phyloP scores from a whole-genome alignment of 768 basidiomycete species.

The Boletus vinaceobasis region DNA sequence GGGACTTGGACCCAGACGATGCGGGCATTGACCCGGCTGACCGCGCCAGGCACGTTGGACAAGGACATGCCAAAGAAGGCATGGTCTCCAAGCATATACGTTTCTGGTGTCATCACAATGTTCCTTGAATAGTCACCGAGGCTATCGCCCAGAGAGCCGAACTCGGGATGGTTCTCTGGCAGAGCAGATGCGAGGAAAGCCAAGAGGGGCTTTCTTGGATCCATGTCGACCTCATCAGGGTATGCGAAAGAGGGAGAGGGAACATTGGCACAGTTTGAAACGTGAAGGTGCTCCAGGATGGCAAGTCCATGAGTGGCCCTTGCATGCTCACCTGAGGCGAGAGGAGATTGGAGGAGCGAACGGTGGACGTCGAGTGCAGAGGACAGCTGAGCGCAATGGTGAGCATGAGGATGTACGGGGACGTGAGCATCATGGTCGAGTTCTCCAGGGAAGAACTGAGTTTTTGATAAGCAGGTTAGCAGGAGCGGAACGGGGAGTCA shows the following conservation, averaged over 20 bases:
- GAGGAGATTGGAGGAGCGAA: slow-evolving; percentile 26
- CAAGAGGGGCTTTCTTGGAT: slow-evolving; percentile 57
- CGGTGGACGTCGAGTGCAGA: slow-evolving; percentile 31
- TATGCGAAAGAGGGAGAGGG: slow-evolving; percentile 14
- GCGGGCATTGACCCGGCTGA: slow-evolving; percentile 76
- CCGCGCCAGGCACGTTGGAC: slow-evolving; percentile 61
- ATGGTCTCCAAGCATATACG: slow-evolving; percentile 46
- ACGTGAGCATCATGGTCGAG: slow-evolving; percentile 28
- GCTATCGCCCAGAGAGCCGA: slow-evolving; percentile 46
- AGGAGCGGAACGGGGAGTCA: background rate
- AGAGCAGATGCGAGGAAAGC: slow-evolving; percentile 78
- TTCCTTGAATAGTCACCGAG: slow-evolving; percentile 48
- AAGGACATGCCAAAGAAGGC: slow-evolving; percentile 35
- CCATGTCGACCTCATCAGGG: slow-evolving; percentile 28
- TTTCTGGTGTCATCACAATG: slow-evolving; percentile 43
- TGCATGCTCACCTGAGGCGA: slow-evolving; percentile 5
- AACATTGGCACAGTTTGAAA: slow-evolving; percentile 57
- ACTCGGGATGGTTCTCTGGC: slow-evolving; percentile 40
- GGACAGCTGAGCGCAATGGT: slow-evolving; percentile 48
- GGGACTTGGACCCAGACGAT: slow-evolving; percentile 84
- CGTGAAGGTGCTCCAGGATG: slow-evolving; percentile 43
- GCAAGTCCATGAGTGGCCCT: slow-evolving; percentile 16
- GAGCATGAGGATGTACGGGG: slow-evolving; percentile 44
- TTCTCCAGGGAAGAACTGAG: slow-evolving; percentile 73
- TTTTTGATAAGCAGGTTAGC: slow-evolving; percentile 7